phyloP scores from a whole-genome alignment of 2,329 filamentous ascomycete genomes.

The Tolypocladium guangdongense region DNA sequence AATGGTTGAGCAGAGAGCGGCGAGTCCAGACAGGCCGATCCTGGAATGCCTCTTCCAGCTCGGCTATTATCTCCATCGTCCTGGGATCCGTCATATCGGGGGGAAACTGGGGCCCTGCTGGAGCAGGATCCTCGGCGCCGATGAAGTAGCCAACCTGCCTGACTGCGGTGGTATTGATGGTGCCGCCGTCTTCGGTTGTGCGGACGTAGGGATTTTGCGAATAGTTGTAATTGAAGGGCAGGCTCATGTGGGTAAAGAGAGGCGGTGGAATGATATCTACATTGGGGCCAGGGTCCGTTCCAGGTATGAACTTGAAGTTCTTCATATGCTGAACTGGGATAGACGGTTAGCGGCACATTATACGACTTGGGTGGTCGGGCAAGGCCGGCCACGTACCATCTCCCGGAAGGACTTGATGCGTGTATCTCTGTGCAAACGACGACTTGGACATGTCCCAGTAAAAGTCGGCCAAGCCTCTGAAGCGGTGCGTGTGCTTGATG shows the following conservation, averaged over 20 bases:
- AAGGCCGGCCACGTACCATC: slow-evolving; percentile 42
- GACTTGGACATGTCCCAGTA: slow-evolving; percentile 64
- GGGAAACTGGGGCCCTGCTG: slow-evolving; percentile 47
- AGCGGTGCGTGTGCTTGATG: slow-evolving; percentile 74
- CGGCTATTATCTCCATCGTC: slow-evolving; percentile 52
- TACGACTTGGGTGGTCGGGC: too few relatives aligned
- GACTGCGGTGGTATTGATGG: slow-evolving; percentile 49
- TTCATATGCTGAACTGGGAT: slow-evolving; percentile 37
- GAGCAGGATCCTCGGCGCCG: slow-evolving; percentile 49
- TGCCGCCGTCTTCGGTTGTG: slow-evolving; percentile 43
- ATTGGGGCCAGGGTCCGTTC: slow-evolving; percentile 45
- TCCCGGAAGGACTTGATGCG: slow-evolving; percentile 59
- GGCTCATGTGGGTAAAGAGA: slow-evolving; percentile 59
- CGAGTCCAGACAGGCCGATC: slow-evolving; percentile 79
- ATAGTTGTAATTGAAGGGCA: slow-evolving; percentile 73
- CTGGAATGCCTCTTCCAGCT: slow-evolving; percentile 55
- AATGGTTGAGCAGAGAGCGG: slow-evolving; percentile 64
- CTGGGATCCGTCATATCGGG: slow-evolving; percentile 48
- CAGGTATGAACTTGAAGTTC: slow-evolving; percentile 56
- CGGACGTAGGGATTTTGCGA: slow-evolving; percentile 75
- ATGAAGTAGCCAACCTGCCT: slow-evolving; percentile 48
- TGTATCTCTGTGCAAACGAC: slow-evolving; percentile 59
- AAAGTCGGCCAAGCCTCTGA: slow-evolving; percentile 79
- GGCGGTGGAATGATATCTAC: slow-evolving; percentile 72
- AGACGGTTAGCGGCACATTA: not conserved